Conservation (phyloP, 2,329 filamentous ascomycete species). For the Aspergillus hortae region DNA sequence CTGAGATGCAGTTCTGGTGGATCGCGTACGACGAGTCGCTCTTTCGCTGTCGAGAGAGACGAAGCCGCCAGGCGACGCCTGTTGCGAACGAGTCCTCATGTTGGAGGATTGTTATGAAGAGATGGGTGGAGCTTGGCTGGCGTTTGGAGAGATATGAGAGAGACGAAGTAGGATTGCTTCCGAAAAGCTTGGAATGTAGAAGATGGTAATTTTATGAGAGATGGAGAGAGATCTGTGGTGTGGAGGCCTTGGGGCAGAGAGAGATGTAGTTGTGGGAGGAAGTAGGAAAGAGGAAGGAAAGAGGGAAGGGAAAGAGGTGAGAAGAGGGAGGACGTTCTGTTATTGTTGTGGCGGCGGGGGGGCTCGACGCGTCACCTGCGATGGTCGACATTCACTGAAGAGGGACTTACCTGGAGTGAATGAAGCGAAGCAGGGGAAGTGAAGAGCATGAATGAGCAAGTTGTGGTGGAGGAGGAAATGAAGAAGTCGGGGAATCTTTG, state of each 20-base stretch:
- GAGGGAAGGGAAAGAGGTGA: not conserved
- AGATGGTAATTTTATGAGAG: not conserved
- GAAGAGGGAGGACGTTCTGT: not conserved
- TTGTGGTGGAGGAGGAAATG: not conserved
- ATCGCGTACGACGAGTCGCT: conserved; percentile 18
- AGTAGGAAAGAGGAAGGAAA: conserved; percentile 3
- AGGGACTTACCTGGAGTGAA: not conserved
- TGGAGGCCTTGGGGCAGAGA: conserved; percentile 6
- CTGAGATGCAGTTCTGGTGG: conserved; percentile 17
- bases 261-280: conserved; percentile 4
- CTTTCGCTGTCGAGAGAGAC: conserved; percentile 26
- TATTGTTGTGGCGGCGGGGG: conserved; percentile 1
- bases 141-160: not conserved
- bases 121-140: conserved; percentile 1
- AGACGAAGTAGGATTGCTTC: not conserved
- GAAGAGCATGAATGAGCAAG: not conserved
- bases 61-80: conserved; percentile 31
- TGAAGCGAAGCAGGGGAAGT: not conserved
- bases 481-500: no score
- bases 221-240: conserved; percentile 1
- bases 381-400: conserved; percentile 12
- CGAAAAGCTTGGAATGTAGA: not conserved
- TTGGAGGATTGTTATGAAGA: conserved; percentile 6
- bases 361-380: not conserved
- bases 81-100: conserved; percentile 40